Base-by-base conservation (phyloP, 1,284 basidiomycete species). In the Coniophora puteana region DNA sequence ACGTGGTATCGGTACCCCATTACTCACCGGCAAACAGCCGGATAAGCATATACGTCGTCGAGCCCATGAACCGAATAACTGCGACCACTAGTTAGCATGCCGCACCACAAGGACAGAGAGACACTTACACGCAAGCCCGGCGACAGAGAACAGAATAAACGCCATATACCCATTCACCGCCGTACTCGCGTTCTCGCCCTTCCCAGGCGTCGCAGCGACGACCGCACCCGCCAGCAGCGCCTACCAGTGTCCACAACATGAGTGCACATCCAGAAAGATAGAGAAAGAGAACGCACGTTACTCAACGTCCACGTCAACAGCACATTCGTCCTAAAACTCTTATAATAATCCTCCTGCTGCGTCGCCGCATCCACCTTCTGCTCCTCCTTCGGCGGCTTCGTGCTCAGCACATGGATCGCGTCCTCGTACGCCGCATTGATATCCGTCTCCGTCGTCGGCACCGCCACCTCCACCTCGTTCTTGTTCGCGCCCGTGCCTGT, bases 341-440 rank as follows among this genome's bases (percentile, higher is more conserved):
- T 71, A 61, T 94, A 95, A 61, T 89, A 93, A 67, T 96, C 93
- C 59, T 93, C 90, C 61, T 93, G 85, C 50, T 78, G 66, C 20
- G 85, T 89, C 48, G 72, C 67, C n/a, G 65, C 59, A 58, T 91
- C 83, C 0, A 73, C 72, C 46, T 75, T 82, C 25, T 67, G 56
- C 32, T 83, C 81, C 39, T 66, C 73, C 58, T 87, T 87, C 1
- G 84, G 86, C 25, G 87, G 73, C 62, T 91, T 91, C 36, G 68
- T 78, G 22, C 76, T 74, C 38, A 95, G 61, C 10, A 90, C 78
- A 52, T 83, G 79, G 31, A 92, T 76, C 3, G 93, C 93, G 47
- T 90, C 86, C 48, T 89, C 85, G 54, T 94, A 93, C 22, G 85
- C 76, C 26, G 82, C 83, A 57, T 93, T 85, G 61, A 93, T 88